Evolutionary conservation across 2,329 filamentous ascomycete genomes (phyloP).

Genomic region (Cercospora canescens): DNA sequence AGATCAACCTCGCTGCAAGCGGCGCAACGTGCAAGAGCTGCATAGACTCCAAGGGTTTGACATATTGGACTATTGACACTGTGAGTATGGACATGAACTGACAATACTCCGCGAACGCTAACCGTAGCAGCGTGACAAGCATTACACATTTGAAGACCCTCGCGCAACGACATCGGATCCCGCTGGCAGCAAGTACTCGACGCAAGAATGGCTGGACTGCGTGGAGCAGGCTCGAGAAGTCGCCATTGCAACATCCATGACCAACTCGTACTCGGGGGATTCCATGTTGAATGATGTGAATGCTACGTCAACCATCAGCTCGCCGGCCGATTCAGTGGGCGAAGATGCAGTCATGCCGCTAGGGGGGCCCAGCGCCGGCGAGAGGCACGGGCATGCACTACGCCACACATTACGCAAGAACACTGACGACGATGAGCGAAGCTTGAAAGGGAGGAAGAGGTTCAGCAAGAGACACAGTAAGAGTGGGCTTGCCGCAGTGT

Average conservation of each 20-base stretch:
- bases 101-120: not conserved
- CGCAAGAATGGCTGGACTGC: constrained; percentile 89
- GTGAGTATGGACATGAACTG: constrained; percentile 59
- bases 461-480: constrained; percentile 95
- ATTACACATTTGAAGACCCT: constrained; percentile 91
- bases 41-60: constrained; percentile 82
- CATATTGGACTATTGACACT: constrained; percentile 87
- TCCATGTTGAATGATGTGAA: constrained; percentile 46
- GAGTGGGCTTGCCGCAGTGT: constrained; percentile 87
- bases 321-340: constrained; percentile 72
- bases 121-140: constrained; percentile 70
- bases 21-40: constrained; percentile 79
- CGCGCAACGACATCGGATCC: constrained; percentile 68
- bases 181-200: constrained; percentile 66
- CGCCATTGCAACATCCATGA: constrained; percentile 65
- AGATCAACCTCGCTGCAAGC: constrained; percentile 76
- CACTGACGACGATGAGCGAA: constrained; percentile 35
- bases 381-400: constrained; percentile 26
- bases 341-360: constrained; percentile 45
- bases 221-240: constrained; percentile 85
- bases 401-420: constrained; percentile 42
- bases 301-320: constrained; percentile 60
- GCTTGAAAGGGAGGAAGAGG: constrained; percentile 52
- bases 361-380: constrained; percentile 26
- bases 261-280: constrained; percentile 63